These are phyloP conservation scores for Scutellaria minor DNA, from an alignment of 257 asterid genomes.

Conservation along the genomic window DNA sequence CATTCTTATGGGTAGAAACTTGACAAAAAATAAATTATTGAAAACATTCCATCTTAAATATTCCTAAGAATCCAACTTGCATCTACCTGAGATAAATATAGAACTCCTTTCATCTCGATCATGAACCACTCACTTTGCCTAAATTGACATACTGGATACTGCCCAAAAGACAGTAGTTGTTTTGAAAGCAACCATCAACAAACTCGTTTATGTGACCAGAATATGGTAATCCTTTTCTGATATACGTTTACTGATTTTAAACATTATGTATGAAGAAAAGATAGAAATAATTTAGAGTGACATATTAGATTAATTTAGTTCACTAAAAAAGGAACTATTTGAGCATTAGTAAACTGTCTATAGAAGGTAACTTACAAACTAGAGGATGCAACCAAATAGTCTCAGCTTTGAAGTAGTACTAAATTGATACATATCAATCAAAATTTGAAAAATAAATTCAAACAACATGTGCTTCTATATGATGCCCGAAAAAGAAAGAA, in stretches of 20 bases:
- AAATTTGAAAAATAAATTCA: too few relatives aligned
- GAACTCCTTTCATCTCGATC: too few relatives aligned
- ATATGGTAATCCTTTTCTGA: not conserved
- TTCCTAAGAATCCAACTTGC: too few relatives aligned
- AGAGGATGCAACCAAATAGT: slow-evolving; percentile 9
- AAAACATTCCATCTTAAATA: not conserved
- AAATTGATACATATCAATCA: not conserved
- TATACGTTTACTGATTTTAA: not conserved
- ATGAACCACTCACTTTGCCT: too few relatives aligned
- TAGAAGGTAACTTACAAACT: slow-evolving; percentile 5
- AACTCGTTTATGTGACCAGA: not conserved
- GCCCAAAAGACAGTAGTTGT: not conserved
- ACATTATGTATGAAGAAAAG: too few relatives aligned
- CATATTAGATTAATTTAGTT: too few relatives aligned
- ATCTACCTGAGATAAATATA: not conserved
- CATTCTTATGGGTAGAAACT: not conserved
- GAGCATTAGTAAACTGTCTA: slow-evolving; percentile 1
- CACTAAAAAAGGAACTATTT: not conserved
- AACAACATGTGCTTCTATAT: not conserved
- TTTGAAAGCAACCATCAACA: not conserved
- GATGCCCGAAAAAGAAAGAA: slow-evolving; percentile 29
- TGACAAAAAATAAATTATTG: not conserved
- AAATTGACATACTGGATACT: not conserved
- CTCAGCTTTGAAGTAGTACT: not conserved
- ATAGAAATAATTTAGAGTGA: too few relatives aligned